Evolutionary conservation across 306 rosid species (phyloP).

Genomic region (Prinsepia uniflora): DNA sequence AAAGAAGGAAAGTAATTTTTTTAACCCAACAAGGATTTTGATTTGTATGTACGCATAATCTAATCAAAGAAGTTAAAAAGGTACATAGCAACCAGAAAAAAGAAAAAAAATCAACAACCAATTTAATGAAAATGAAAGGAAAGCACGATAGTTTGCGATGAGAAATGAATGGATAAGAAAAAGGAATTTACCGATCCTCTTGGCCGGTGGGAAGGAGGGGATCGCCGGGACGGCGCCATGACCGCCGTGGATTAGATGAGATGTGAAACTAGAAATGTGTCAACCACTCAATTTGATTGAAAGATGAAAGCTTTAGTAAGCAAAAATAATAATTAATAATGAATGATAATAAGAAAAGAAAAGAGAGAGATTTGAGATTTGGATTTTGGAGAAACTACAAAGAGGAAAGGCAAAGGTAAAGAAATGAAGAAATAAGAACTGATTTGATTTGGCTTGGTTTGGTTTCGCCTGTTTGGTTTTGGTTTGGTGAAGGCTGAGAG

Average conservation of each 20-base stretch:
- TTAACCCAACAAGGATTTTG: neutral
- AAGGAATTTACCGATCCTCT: constrained; percentile 16
- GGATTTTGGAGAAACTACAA: constrained; percentile 1
- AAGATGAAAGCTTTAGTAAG: neutral
- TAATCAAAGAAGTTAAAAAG: neutral
- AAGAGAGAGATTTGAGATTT: constrained; percentile 2
- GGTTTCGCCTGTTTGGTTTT: constrained; percentile 25
- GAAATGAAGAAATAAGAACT: neutral
- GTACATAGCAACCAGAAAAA: neutral
- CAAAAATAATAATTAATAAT: neutral
- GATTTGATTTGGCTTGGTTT: neutral
- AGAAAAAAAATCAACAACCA: neutral
- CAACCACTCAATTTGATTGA: neutral
- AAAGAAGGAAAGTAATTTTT: too few species aligned
- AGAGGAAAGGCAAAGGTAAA: neutral
- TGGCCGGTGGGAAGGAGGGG: neutral
- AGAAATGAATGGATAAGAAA: neutral
- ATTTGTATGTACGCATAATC: neutral
- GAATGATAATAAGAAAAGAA: neutral
- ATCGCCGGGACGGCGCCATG: neutral
- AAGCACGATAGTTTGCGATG: neutral
- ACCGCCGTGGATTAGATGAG: neutral
- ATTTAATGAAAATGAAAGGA: too few species aligned
- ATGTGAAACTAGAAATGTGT: neutral
- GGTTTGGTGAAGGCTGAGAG: constrained; percentile 19